These are phyloP conservation scores for Wickerhamomyces tratensis DNA, from an alignment of 805 yeast genomes.

Conservation along the genomic window DNA sequence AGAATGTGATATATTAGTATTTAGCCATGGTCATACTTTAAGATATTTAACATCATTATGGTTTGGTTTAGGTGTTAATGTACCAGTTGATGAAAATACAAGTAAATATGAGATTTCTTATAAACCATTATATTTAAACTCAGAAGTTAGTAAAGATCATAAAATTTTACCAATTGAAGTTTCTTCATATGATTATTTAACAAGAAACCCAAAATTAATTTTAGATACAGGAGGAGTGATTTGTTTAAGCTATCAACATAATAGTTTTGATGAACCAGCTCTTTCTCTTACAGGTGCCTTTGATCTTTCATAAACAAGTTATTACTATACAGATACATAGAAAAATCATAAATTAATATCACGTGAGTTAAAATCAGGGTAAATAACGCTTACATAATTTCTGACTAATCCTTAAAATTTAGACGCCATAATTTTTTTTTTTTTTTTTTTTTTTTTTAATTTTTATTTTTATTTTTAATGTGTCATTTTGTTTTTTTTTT, in stretches of 20 bases:
- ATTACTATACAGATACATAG: too few species aligned
- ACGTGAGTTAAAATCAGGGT: too few species aligned
- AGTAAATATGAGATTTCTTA: conserved; percentile 13
- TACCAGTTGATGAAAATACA: conserved; percentile 1
- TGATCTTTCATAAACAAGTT: conserved; percentile 35
- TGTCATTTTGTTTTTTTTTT: too few species aligned
- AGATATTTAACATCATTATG: conserved; percentile 87
- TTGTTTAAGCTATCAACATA: conserved; percentile 83
- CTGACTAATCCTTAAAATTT: too few species aligned
- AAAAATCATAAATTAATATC: too few species aligned
- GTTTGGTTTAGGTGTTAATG: conserved; percentile 37
- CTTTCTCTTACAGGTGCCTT: conserved; percentile 78
- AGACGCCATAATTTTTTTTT: too few species aligned
- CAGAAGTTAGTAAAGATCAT: conserved; percentile 17
- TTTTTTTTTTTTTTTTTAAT: too few species aligned
- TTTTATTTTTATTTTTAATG: too few species aligned
- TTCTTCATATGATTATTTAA: conserved; percentile 23
- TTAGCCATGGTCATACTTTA: conserved; percentile 91
- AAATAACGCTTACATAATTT: too few species aligned
- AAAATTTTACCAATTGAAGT: conserved; percentile 22
- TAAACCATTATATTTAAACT: conserved; percentile 9
- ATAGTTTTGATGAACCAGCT: conserved; percentile 80
- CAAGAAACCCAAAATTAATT: conserved; percentile 66
- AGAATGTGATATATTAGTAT: conserved; percentile 66
- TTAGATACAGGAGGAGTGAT: conserved; percentile 96